phyloP scores from a whole-genome alignment of 2,329 filamentous ascomycete species.

The Botrytis fragariae region DNA sequence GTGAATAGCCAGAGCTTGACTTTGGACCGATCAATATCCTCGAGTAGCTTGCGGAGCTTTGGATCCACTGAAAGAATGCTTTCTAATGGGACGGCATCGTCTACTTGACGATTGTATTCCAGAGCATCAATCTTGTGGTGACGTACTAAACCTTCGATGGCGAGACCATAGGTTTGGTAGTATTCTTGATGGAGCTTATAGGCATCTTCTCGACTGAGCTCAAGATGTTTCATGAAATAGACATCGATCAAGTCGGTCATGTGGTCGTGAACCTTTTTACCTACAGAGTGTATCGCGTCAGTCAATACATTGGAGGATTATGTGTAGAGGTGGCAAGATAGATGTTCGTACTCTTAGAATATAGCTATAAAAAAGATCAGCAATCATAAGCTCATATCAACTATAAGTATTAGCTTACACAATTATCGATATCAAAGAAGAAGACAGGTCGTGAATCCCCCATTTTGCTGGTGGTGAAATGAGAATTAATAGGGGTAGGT shows the following conservation, averaged over 20 bases:
- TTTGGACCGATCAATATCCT: constrained; percentile 78
- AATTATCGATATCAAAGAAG: constrained; percentile 97
- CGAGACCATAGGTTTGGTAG: constrained; percentile 94
- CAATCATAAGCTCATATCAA: constrained; percentile 36
- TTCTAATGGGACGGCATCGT: constrained; percentile 89
- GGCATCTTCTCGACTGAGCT: constrained; percentile 74
- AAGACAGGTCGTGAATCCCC: constrained; percentile 50
- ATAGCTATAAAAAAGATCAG: constrained; percentile 53
- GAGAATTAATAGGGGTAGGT: not conserved
- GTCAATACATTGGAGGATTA: not conserved
- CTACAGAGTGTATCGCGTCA: constrained; percentile 42
- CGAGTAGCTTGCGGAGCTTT: constrained; percentile 69
- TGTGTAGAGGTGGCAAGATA: not conserved
- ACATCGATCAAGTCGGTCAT: constrained; percentile 78
- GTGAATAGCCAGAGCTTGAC: constrained; percentile 93
- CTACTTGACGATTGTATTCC: constrained; percentile 91
- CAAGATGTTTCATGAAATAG: constrained; percentile 62
- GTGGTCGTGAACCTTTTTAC: constrained; percentile 77
- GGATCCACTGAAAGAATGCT: constrained; percentile 76
- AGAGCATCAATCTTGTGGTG: constrained; percentile 94
- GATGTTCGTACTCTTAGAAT: constrained; percentile 66
- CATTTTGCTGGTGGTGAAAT: constrained; percentile 20
- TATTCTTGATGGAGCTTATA: constrained; percentile 83
- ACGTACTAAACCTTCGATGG: constrained; percentile 88
- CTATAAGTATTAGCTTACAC: constrained; percentile 83